phyloP scores from a whole-genome alignment of 257 asterid genomes.

The Verbena officinalis region DNA sequence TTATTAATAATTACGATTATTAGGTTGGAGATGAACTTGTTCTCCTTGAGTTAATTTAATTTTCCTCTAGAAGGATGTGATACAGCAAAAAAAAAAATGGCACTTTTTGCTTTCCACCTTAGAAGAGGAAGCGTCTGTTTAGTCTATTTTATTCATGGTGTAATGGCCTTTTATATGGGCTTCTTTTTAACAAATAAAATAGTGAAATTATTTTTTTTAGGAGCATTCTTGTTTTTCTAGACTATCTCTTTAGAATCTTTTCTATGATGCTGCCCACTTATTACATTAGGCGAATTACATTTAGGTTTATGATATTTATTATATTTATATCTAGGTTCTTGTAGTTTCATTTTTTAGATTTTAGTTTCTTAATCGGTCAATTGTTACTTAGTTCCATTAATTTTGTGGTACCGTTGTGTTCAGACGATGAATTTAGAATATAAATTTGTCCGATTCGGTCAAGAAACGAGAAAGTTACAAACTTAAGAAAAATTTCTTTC shows the following conservation, averaged over 20 bases:
- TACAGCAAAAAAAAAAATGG: slow-evolving; percentile 14
- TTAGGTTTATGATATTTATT: no score
- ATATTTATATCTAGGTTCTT: no score
- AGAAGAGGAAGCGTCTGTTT: neutral
- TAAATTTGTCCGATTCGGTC: no score
- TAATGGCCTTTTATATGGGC: neutral
- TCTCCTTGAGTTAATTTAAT: slow-evolving; percentile 52
- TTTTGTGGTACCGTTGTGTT: no score
- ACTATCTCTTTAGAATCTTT: neutral
- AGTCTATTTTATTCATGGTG: neutral
- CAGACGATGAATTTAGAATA: no score
- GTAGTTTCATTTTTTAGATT: no score
- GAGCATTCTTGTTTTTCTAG: neutral
- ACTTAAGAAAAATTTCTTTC: no score
- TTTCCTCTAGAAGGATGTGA: neutral
- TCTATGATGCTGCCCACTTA: no score
- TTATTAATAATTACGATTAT: neutral
- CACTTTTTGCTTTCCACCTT: neutral
- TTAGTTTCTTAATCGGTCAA: no score
- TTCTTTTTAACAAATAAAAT: neutral
- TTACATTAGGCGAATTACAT: no score
- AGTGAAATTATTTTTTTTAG: neutral
- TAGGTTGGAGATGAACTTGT: slow-evolving; percentile 75
- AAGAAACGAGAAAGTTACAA: no score
- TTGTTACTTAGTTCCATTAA: no score